Conservation (phyloP, 257 asterid species). For the Striga asiatica region DNA sequence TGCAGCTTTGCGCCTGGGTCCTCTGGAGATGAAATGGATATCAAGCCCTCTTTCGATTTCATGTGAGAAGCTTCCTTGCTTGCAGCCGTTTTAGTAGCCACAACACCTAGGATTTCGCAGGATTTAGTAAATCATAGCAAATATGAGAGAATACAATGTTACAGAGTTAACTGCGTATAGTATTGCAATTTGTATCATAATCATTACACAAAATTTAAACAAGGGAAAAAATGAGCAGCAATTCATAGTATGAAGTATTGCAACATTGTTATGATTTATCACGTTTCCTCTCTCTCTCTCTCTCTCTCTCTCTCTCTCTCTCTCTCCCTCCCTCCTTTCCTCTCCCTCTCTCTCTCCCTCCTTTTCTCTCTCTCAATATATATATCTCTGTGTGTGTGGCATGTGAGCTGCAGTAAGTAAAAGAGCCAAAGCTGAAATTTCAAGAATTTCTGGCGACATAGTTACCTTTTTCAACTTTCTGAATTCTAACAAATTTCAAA, state of each 20-base stretch:
- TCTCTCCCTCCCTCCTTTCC: no score
- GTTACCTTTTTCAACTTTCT: background rate
- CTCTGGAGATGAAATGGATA: constrained; percentile 28
- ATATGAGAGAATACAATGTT: constrained; percentile 6
- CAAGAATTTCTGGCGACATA: background rate
- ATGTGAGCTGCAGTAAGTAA: background rate
- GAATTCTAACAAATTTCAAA: background rate
- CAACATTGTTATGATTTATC: no score
- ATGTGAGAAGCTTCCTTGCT: constrained; percentile 24
- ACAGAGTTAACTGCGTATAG: background rate
- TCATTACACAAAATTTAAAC: background rate
- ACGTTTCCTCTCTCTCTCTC: no score
- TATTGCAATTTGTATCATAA: background rate
- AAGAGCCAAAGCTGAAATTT: background rate
- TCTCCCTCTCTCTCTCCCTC: no score
- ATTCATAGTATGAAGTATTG: background rate
- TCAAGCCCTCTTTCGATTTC: constrained; percentile 34
- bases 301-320: no score
- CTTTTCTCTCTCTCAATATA: background rate
- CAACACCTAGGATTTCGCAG: constrained; percentile 14
- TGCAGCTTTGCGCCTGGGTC: constrained; percentile 18
- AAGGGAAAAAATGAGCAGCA: background rate
- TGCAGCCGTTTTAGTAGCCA: constrained; percentile 15
- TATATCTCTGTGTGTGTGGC: background rate
- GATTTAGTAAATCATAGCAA: constrained; percentile 12